Evolutionary conservation across 139 green algal species (phyloP), one percentile per base, ranked within the genome.

Genomic region (Limnomonas spitsbergensis): DNA sequence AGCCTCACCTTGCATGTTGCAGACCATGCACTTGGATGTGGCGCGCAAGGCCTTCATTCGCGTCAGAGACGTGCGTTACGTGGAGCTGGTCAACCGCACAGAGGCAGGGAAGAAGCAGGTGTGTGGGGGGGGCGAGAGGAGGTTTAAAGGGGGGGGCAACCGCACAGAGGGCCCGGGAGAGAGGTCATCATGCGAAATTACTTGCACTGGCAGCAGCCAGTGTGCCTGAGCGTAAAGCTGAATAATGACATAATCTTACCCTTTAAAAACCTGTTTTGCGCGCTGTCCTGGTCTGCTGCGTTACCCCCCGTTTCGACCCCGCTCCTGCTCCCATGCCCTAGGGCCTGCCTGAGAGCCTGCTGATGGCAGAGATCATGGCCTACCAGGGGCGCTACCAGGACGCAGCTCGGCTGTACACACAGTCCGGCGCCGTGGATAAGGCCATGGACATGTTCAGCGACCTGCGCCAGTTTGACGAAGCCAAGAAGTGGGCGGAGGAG

Each of bases 381-480:
- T 92, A 91, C 73, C 85, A 91, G 81, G 89, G 90, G 2, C 76
- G 84, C 29, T 94, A 91, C 68, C 81, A 94, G 42, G 89, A 93
- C 34, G 92, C 92, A 35, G 92, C 91, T 3, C 68, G 82, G 38
- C 76, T 89, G 54, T 96, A 90, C 84, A 88, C 79, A 14, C 83
- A 88, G 67, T 72, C 39, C 1, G 76, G 82, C 7, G 52, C 67
- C 1, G 70, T 90, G 52, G 86, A 95, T 40, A 76, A 86, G 72
- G 89, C 88, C 0, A 88, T 96, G 80, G 88, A 92, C 81, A 94
- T 96, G 89, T 95, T 94, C 82, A 85, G 66, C 34, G 92, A 94
- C 86, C 81, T 96, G 79, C 86, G 91, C 6, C 87, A 92, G 85
- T 95, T 94, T 83, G 89, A 93, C 42, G 88, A 94, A 77, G 92